A percentile compares a stretch with the other conserved stretches of the same genome.
Conservation (phyloP, 2,329 filamentous ascomycete species). For the Leptoxyphium fumago region DNA sequence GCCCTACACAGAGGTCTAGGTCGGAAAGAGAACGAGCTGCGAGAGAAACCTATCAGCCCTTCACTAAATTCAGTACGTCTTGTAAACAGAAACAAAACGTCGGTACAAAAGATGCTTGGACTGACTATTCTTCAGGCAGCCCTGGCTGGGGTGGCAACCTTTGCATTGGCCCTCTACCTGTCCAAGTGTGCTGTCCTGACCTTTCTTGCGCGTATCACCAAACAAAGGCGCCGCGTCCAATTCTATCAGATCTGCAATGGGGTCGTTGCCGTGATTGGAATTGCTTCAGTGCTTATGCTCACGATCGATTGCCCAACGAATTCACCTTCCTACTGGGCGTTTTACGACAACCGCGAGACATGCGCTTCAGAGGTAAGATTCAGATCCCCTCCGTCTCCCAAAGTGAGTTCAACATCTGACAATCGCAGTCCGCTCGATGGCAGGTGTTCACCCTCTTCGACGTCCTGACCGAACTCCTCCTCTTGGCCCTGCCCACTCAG, state of each 20-base stretch:
- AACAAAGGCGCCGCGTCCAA: slow-evolving; percentile 11
- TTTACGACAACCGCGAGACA: slow-evolving; percentile 9
- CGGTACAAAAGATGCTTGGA: not conserved
- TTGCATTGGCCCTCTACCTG: slow-evolving; percentile 15
- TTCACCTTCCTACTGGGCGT: slow-evolving; percentile 17
- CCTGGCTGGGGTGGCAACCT: slow-evolving; percentile 15
- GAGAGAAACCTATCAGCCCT: slow-evolving; percentile 5
- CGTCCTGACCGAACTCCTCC: slow-evolving; percentile 19
- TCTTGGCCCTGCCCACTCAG: slow-evolving; percentile 19
- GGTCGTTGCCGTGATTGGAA: slow-evolving; percentile 10
- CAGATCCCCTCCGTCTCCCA: not conserved
- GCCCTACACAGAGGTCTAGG: slow-evolving; percentile 15
- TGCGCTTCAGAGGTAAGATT: slow-evolving; percentile 15
- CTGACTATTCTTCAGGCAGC: slow-evolving; percentile 9
- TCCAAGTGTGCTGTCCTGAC: slow-evolving; percentile 19
- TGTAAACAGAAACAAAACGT: not conserved
- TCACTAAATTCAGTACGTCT: slow-evolving; percentile 12
- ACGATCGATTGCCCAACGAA: slow-evolving; percentile 12
- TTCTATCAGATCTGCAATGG: slow-evolving; percentile 14
- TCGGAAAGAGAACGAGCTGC: slow-evolving; percentile 7
- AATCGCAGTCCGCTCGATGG: slow-evolving; percentile 18
- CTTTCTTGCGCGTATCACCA: slow-evolving; percentile 19
- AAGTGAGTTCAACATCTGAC: not conserved
- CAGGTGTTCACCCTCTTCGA: slow-evolving; percentile 26
- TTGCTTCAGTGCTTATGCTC: slow-evolving; percentile 17